Conservation (phyloP, 2,329 filamentous ascomycete genomes). For the Dothistroma septosporum region DNA sequence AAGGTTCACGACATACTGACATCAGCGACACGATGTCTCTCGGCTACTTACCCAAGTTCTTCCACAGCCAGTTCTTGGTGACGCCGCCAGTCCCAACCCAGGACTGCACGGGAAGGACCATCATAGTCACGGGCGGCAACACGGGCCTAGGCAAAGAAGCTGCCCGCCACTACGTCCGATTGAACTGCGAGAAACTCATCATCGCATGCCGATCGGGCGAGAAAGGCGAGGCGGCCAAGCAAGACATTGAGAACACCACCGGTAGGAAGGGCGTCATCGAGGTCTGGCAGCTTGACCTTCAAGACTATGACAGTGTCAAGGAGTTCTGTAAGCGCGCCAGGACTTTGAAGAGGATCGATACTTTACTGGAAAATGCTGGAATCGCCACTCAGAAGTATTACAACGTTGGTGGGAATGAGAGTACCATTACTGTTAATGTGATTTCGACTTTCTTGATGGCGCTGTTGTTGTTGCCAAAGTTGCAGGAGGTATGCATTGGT, state of each 20-base stretch:
- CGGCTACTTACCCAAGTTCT: slow-evolving; percentile 28
- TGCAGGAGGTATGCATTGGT: slow-evolving; percentile 35
- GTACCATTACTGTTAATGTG: slow-evolving; percentile 51
- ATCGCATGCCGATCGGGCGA: slow-evolving; percentile 42
- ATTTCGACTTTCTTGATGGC: slow-evolving; percentile 51
- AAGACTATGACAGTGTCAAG: slow-evolving; percentile 38
- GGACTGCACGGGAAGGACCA: slow-evolving; percentile 28
- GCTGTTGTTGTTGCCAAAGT: slow-evolving; percentile 49
- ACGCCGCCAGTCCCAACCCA: slow-evolving; percentile 34
- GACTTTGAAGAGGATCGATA: slow-evolving; percentile 34
- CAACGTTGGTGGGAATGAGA: slow-evolving; percentile 45
- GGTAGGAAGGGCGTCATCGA: slow-evolving; percentile 36
- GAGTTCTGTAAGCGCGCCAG: slow-evolving; percentile 35
- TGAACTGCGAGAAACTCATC: slow-evolving; percentile 43
- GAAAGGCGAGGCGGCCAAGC: slow-evolving; percentile 45
- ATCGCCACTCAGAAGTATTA: slow-evolving; percentile 37
- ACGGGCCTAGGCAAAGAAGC: slow-evolving; percentile 47
- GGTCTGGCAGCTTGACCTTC: slow-evolving; percentile 47
- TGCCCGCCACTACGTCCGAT: slow-evolving; percentile 40
- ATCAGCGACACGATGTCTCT: slow-evolving; percentile 10
- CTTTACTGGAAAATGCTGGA: slow-evolving; percentile 40
- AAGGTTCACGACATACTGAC: not conserved
- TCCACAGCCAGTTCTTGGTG: slow-evolving; percentile 41
- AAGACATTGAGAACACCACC: slow-evolving; percentile 38
- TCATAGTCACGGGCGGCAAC: slow-evolving; percentile 50